Conservation (phyloP, 2,329 filamentous ascomycete genomes). For the Colletotrichum liriopes region DNA sequence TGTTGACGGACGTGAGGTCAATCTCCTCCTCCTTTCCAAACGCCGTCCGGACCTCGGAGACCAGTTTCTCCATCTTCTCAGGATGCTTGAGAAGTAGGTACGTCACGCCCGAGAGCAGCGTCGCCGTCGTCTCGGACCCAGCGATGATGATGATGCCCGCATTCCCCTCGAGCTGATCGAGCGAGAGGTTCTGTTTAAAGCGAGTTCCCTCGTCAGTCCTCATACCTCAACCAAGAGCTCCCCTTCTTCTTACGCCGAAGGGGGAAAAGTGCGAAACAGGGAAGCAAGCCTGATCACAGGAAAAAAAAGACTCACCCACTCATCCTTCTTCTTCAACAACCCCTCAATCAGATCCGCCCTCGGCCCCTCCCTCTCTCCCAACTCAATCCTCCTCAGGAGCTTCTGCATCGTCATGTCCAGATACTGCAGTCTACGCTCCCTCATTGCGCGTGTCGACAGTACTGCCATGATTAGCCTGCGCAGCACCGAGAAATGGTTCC, state of each 20-base stretch:
- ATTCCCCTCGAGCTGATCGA: constrained; percentile 41
- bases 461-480: constrained; percentile 6
- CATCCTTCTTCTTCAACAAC: constrained; percentile 41
- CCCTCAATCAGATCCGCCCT: constrained; percentile 41
- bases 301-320: constrained; percentile 31
- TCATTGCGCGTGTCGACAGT: constrained; percentile 23
- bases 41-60: constrained; percentile 54
- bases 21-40: constrained; percentile 57
- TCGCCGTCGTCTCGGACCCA: constrained; percentile 55
- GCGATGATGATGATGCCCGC: constrained; percentile 47
- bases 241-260: background rate
- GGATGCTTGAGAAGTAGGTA: constrained; percentile 53
- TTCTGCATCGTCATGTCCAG: constrained; percentile 24
- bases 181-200: constrained; percentile 17
- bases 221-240: background rate
- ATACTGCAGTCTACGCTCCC: constrained; percentile 8
- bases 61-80: constrained; percentile 49
- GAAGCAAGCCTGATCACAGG: background rate
- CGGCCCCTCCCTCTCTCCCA: constrained; percentile 24
- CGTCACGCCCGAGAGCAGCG: constrained; percentile 47
- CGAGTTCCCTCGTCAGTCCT: background rate
- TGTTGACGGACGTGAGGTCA: constrained; percentile 49
- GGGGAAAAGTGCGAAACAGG: background rate
- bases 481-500: constrained; percentile 21
- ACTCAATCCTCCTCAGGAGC: constrained; percentile 40